Evolutionary conservation across 495 filamentous ascomycete genomes (phyloP).

Genomic region (Tuber aestivum): DNA sequence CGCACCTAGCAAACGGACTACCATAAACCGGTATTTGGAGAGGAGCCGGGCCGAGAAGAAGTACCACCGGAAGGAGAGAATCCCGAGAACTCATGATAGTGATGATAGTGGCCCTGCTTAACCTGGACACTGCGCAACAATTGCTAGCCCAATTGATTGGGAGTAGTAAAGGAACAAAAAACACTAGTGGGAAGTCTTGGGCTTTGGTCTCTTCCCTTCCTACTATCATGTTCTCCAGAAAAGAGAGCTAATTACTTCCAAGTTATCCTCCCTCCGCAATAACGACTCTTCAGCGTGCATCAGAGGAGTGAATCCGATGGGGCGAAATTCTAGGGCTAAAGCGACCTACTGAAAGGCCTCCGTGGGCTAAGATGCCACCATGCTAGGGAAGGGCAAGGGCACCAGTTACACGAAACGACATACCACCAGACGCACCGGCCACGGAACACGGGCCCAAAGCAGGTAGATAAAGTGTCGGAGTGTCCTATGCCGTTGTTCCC

Average conservation of each 20-base stretch:
- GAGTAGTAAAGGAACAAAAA: not conserved
- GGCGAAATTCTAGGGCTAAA: constrained; percentile 24
- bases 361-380: constrained; percentile 8
- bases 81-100: constrained; percentile 11
- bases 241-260: not conserved
- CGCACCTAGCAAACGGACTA: constrained; percentile 11
- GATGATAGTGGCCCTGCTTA: not conserved
- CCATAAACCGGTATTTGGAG: constrained; percentile 21
- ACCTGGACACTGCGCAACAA: not conserved
- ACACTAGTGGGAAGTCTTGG: not conserved
- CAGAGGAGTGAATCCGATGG: not conserved
- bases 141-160: not conserved
- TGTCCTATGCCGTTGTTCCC: not conserved
- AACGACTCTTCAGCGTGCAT: not conserved
- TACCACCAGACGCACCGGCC: not conserved
- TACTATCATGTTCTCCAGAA: not conserved
- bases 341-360: not conserved
- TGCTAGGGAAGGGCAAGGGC: not conserved
- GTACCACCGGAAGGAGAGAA: constrained; percentile 19
- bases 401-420: not conserved
- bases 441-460: constrained; percentile 2
- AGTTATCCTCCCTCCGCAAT: not conserved
- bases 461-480: constrained; percentile 11
- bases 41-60: constrained; percentile 16
- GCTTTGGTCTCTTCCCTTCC: constrained; percentile 7